These are phyloP conservation scores for Globisporangium cystogenes DNA, from an alignment of 352 stramenopile species.

Conservation along the genomic window DNA sequence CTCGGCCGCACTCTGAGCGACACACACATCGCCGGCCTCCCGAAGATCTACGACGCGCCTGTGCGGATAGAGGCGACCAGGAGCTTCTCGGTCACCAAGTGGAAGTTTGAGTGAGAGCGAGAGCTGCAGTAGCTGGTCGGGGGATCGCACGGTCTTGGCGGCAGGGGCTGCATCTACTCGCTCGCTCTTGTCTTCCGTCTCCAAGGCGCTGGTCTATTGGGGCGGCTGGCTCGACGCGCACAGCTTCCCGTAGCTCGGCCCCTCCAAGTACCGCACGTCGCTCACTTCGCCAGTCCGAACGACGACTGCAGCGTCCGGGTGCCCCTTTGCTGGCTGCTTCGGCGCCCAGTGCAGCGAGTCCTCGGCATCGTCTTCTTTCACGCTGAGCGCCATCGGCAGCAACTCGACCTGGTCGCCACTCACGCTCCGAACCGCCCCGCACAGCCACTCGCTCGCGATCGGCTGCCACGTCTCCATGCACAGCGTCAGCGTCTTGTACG, in stretches of 20 bases:
- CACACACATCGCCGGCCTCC: constrained; percentile 20
- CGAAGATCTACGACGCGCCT: constrained; percentile 27
- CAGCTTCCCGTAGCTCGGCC: constrained; percentile 21
- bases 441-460: constrained; percentile 60
- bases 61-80: constrained; percentile 25
- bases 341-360: constrained; percentile 10
- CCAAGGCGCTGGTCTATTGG: neutral
- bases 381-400: neutral
- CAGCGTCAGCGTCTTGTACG: constrained; percentile 71
- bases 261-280: constrained; percentile 43
- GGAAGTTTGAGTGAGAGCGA: constrained; percentile 11
- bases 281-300: constrained; percentile 30
- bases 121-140: too few relatives aligned
- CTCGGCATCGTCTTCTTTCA: neutral
- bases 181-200: neutral
- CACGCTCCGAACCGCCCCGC: constrained; percentile 26
- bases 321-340: constrained; percentile 1
- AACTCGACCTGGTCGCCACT: constrained; percentile 1
- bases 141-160: neutral
- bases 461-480: constrained; percentile 79
- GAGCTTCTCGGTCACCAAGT: constrained; percentile 40
- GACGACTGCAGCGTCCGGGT: neutral
- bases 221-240: neutral
- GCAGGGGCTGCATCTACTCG: neutral
- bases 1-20: constrained; percentile 24